Evolutionary conservation across 306 rosid genomes (phyloP), one percentile per base, ranked within the genome.

Genomic region (Chamaecrista fasciculata): DNA sequence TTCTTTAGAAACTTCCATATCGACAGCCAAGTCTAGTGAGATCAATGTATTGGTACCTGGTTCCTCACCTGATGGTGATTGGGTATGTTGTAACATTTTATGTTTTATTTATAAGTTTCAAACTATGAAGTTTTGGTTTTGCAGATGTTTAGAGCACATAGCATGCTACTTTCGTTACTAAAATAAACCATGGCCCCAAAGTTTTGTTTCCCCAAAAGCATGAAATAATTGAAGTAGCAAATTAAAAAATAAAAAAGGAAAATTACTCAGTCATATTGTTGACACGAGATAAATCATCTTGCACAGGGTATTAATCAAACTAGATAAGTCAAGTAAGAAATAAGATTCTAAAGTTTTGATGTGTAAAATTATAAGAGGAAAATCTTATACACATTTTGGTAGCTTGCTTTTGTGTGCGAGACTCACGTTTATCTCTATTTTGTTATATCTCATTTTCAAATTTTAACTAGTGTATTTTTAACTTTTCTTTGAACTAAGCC

Each of bases 1-100:
- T 66, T 86, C 99, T 67, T 78, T 94, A 73, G 86, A 72, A 68
- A 60, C 88, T 49, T 89, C 99, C 72, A 78, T 94, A 76, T 89
- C 97, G 37, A 82, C 99, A 72, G 97, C 99, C 33, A 94, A 94
- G 86, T 89, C 97, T 49, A 91, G 99, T 71, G 99, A 91, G 92
- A 83, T 94, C 80, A 94, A 94, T 80, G 85, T 91, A 18, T 59
- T 94, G 86, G 97, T 94, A 61, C 99, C 96, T 60, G 88, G 86
- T 53, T 74, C 83, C 43, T 81, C 67, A 71, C 77, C 96, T 47
- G 81, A 88, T 71, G 89, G 80, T 85, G 97, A 94, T 75, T 94
- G 96, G 99, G 99, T 94, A 88, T 43, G 87, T 78, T 74, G 75
- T 71, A 49, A 3, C 29, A 12, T 55, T 58, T 78, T 78, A 69